Base-by-base conservation (phyloP, 2,329 filamentous ascomycete genomes). In the Akanthomyces muscarius region DNA sequence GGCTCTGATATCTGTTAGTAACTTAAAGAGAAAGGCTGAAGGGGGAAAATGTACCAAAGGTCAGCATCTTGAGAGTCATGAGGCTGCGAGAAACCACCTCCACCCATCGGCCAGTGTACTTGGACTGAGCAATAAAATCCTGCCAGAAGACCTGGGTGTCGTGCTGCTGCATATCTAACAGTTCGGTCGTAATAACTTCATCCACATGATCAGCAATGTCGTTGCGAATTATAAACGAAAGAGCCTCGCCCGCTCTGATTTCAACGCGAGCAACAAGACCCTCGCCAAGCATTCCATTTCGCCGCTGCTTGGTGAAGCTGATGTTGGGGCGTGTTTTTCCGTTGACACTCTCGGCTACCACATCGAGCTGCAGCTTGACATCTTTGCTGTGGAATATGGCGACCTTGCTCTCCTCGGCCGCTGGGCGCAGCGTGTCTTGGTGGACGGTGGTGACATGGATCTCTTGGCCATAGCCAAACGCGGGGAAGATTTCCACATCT, bases 51-150 rank as follows among this genome's bases (percentile, higher is more conserved):
- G 48, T 64, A 76, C 75, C 75, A 68, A 88, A 92, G 0, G 89
- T 92, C 68, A 92, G 79, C 75, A 92, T 80, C 74, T 92, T 92
- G 51, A 92, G 75, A 60, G 91, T 86, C 78, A 92, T 84, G 57
- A 92, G 76, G 70, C 89, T 91, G 62, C 89, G 81, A 30, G 81
- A 80, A 6, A 92, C 87, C 3, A 89, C 86, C 72, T 92, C 89
- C 60, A 87, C 81, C 84, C 89, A 92, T 41, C 86, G 83, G 5
- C 89, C 89, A 64, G 84, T 86, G 73, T 91, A 92, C 66, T 81
- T 86, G 72, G 85, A 88, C 71, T 87, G 85, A 6, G 82, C 81
- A 61, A 91, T 89, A 86, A 89, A 93, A 68, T 86, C 85, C 67
- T 82, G 87, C 89, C 89, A 92, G 72, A 84, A 93, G 10, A 78